Evolutionary conservation across 2,329 filamentous ascomycete genomes (phyloP).

Genomic region (Penicillium sclerotiorum): DNA sequence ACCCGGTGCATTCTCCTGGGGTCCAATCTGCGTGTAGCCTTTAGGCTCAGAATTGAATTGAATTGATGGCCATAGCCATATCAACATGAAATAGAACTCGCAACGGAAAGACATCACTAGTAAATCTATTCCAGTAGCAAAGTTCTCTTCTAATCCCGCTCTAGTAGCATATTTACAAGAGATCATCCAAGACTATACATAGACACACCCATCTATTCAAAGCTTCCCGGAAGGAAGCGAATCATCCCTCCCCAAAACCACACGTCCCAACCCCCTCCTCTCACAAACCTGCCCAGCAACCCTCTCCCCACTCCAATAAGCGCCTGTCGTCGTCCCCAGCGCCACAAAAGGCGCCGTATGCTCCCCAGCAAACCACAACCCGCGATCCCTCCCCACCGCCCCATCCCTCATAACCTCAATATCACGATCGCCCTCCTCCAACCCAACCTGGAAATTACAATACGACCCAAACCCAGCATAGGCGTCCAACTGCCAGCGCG

Average conservation of each 20-base stretch:
- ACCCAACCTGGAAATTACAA: constrained; percentile 78
- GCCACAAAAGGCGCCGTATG: constrained; percentile 90
- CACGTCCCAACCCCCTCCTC: constrained; percentile 26
- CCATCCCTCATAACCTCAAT: constrained; percentile 63
- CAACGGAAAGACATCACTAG: too few relatives aligned
- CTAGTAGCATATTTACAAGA: too few relatives aligned
- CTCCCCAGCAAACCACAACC: constrained; percentile 85
- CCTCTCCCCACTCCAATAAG: constrained; percentile 86
- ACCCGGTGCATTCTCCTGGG: not conserved
- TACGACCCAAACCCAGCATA: constrained; percentile 83
- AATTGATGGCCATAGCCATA: not conserved
- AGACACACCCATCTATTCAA: too few relatives aligned
- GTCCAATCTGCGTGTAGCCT: not conserved
- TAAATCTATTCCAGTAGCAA: too few relatives aligned
- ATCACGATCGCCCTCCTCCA: constrained; percentile 70
- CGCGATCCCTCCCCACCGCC: constrained; percentile 56
- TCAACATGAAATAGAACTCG: not conserved
- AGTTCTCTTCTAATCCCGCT: too few relatives aligned
- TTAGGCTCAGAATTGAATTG: not conserved
- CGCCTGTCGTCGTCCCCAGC: constrained; percentile 83
- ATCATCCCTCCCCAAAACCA: constrained; percentile 35
- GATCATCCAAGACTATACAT: too few relatives aligned
- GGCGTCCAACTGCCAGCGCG: constrained; percentile 76
- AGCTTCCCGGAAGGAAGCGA: constrained; percentile 37
- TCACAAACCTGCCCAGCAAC: constrained; percentile 62